Percentiles rank a stretch among this genome's conserved stretches.
phyloP scores from a whole-genome alignment of 2,329 filamentous ascomycete genomes.

The Penicillium sp. region DNA sequence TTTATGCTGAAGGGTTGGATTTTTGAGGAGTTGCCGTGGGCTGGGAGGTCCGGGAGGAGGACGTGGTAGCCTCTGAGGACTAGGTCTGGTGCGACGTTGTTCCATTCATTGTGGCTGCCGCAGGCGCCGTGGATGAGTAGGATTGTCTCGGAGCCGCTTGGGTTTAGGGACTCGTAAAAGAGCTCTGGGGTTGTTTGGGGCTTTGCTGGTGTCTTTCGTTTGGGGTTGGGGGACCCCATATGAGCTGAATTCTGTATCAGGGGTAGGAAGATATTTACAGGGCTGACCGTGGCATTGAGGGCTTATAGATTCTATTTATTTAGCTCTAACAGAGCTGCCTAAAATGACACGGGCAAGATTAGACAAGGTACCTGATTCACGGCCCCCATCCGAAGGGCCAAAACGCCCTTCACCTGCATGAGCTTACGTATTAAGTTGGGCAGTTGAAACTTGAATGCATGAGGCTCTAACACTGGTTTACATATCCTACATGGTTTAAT shows the following conservation, averaged over 20 bases:
- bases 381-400: not conserved
- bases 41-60: slow-evolving; percentile 17
- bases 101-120: slow-evolving; percentile 10
- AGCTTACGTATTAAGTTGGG: too few species aligned
- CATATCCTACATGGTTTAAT: not conserved
- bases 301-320: not conserved
- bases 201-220: not conserved
- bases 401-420: not conserved
- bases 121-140: slow-evolving; percentile 18
- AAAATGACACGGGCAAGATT: too few species aligned
- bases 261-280: too few species aligned
- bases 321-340: not conserved
- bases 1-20: slow-evolving; percentile 11
- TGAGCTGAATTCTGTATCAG: too few species aligned
- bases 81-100: slow-evolving; percentile 8
- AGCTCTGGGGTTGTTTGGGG: not conserved
- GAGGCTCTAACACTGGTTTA: not conserved
- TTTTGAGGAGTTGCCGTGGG: slow-evolving; percentile 12
- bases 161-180: slow-evolving; percentile 4
- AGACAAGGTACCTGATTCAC: not conserved
- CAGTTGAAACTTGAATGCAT: too few species aligned
- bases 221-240: too few species aligned
- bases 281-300: not conserved
- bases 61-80: slow-evolving; percentile 11
- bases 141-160: slow-evolving; percentile 5